Evolutionary conservation across 2,329 filamentous ascomycete species (phyloP).

Genomic region (Calonectria multiphialidica): DNA sequence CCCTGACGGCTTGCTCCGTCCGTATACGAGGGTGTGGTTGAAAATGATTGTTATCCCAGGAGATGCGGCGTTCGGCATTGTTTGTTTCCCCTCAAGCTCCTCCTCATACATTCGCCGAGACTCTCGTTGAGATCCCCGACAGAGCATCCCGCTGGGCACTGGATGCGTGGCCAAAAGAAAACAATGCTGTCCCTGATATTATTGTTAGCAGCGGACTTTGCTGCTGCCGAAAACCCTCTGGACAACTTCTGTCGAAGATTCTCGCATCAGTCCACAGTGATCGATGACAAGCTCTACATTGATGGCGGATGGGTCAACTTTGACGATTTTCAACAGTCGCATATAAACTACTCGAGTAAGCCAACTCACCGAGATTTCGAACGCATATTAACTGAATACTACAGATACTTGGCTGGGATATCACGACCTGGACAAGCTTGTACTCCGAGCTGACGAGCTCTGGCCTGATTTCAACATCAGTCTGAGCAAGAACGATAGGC

Average conservation of each 20-base stretch:
- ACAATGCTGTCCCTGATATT: not conserved
- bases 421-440: not conserved
- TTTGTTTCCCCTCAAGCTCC: not conserved
- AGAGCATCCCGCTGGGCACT: not conserved
- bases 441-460: not conserved
- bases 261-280: slow-evolving; percentile 69
- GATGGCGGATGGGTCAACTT: slow-evolving; percentile 70
- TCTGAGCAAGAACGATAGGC: slow-evolving; percentile 9
- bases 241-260: slow-evolving; percentile 62
- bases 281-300: slow-evolving; percentile 69
- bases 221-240: slow-evolving; percentile 6
- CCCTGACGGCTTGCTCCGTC: not conserved
- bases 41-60: not conserved
- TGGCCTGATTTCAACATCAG: not conserved
- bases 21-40: not conserved
- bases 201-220: not conserved
- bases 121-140: not conserved
- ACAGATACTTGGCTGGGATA: slow-evolving; percentile 14
- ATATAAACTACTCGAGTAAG: slow-evolving; percentile 66
- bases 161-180: not conserved
- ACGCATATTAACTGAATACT: not conserved
- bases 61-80: not conserved
- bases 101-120: not conserved
- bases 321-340: slow-evolving; percentile 59
- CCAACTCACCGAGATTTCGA: slow-evolving; percentile 5